Evolutionary conservation across 805 yeast genomes (phyloP), one percentile per base, ranked within the genome.

Genomic region (Lachancea sp.): DNA sequence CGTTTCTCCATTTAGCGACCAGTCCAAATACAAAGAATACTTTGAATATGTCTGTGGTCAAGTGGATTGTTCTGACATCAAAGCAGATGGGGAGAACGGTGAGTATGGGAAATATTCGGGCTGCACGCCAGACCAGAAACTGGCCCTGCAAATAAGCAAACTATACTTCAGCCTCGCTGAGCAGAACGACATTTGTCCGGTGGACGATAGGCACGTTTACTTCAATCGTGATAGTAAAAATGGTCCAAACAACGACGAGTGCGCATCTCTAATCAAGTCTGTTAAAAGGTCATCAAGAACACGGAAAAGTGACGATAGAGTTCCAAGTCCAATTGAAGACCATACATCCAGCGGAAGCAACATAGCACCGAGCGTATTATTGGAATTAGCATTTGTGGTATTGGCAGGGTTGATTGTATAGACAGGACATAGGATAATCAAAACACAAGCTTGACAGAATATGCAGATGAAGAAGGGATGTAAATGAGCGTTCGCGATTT

Each of bases 71-170:
- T 59, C 70, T 20, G 84, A 76, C 40, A 82, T 85, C 44, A 61
- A 52, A 26, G 72, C 72, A n/a, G 70, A 81, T 63, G 89, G 86
- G 51, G 56, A 61, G 30, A 57, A 57, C 6, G 93, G 90, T 44
- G 48, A 50, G 0, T 85, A 84, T 59, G 93, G 93, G 48, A 71
- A 74, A 5, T 78, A 71, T 59, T 79, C 91, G 9, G 83, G 74
- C 70, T 85, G 93, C 58, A 68, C 79, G 10, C 65, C 74, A 37
- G 73, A 73, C 56, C 86, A 81, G 45, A 75, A 79, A 66, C 73
- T 85, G 42, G 75, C 86, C 1, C 79, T 72, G 54, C 72, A 77
- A 19, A 63, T 84, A 57, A 81, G 84, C 66, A 67, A 73, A 49
- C 71, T 81, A 61, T 83, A 75, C 43, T 80, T 79, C 63, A 62